phyloP scores from a whole-genome alignment of 805 yeast species.

The Metschnikowia proteae region DNA sequence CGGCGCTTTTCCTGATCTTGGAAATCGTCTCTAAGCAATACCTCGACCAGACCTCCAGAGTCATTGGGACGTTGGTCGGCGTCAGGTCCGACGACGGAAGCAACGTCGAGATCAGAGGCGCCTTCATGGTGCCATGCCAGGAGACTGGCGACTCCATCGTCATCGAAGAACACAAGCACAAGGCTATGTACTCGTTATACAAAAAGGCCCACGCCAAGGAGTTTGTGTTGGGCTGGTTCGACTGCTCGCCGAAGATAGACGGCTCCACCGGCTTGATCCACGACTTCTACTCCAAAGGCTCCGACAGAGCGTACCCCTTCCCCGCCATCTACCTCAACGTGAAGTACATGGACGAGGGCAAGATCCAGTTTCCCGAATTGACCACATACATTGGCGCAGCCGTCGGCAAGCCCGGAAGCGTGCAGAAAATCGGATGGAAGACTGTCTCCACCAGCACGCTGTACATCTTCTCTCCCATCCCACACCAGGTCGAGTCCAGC shows the following conservation, averaged over 20 bases:
- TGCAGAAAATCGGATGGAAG: conserved; percentile 40
- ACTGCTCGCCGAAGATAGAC: conserved; percentile 58
- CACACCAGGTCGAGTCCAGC: conserved; percentile 55
- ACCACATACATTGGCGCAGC: conserved; percentile 75
- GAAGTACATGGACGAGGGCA: conserved; percentile 47
- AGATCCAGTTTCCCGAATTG: conserved; percentile 51
- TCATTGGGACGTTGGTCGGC: conserved; percentile 81
- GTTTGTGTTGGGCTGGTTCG: conserved; percentile 82
- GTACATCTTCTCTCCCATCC: conserved; percentile 73
- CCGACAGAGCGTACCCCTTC: conserved; percentile 65
- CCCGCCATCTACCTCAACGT: conserved; percentile 80
- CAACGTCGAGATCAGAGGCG: conserved; percentile 66
- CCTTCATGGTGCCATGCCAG: conserved; percentile 75
- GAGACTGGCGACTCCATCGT: conserved; percentile 73
- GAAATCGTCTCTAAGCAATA: conserved; percentile 61
- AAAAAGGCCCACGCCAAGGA: conserved; percentile 77
- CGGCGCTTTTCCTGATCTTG: conserved; percentile 72
- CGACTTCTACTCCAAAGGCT: conserved; percentile 69
- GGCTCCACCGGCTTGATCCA: conserved; percentile 73
- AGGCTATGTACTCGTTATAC: conserved; percentile 63
- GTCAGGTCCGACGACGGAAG: conserved; percentile 79
- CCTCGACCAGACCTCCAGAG: conserved; percentile 45
- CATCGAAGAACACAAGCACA: conserved; percentile 74
- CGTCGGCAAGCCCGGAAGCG: conserved; percentile 51
- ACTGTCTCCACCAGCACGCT: conserved; percentile 29